Evolutionary conservation across 441 rosid species (phyloP), one percentile per base, ranked within the genome.

Genomic region (Eugenia klotzschiana): DNA sequence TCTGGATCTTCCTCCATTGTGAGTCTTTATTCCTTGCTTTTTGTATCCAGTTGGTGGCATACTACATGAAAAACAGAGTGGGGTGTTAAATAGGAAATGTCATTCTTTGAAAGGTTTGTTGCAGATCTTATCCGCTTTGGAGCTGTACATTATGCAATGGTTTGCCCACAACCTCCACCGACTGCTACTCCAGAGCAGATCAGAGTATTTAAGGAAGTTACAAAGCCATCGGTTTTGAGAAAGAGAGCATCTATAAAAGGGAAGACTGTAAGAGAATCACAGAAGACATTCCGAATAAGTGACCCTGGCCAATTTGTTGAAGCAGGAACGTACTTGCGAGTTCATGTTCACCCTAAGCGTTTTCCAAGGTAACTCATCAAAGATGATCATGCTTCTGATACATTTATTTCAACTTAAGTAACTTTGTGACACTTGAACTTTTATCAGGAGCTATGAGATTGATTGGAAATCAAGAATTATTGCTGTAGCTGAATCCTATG

Each of bases 41-140:
- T 23, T 60, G 7, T 37, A 23, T 46, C 84, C 73, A 16, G 10
- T 83, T 74, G 50, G 50, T 86, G 86, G 43, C 46, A 15, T 82
- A 37, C 53, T 37, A 40, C 40, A 10, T 64, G 53, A 72, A 51
- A 69, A 81, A 56, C 73, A 80, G 81, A 80, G 80, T 58, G 51
- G 83, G 83, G 88, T 88, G 84, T 91, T 89, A 83, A 82, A 79
- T 85, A 80, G 85, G 80, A 89, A 88, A 80, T 89, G 86, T 89
- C 88, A 89, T 90, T 87, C 87, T 91, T 49, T 93, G 94, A 94
- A 79, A 94, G 98, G 91, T 96, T 87, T 93, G 98, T 94, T 92
- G 92, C 95, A 92, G 97, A 96, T 91, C 97, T 96, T 81, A 94
- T 96, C 33, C 91, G 87, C 69, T 95, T 95, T 87, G 98, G 98